phyloP scores from a whole-genome alignment of 805 yeast species.

The Metschnikowia colocasiae region DNA sequence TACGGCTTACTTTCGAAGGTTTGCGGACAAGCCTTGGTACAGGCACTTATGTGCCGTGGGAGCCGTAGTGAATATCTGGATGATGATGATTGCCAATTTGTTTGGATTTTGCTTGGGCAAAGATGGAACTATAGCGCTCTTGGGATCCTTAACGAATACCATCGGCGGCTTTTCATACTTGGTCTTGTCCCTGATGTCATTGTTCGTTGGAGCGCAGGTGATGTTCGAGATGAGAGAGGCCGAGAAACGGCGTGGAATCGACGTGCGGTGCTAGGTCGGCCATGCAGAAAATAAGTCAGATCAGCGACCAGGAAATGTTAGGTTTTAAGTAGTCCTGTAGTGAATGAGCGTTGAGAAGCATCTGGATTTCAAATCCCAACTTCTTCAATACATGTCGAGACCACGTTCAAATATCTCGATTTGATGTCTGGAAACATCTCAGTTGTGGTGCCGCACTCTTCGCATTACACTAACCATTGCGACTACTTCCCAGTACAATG shows the following conservation, averaged over 20 bases:
- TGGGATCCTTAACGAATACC: slow-evolving; percentile 71
- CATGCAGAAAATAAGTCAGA: background rate
- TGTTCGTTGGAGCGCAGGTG: slow-evolving; percentile 83
- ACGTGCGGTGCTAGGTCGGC: slow-evolving; percentile 60
- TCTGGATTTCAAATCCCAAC: background rate
- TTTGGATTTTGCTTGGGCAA: slow-evolving; percentile 92
- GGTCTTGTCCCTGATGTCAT: slow-evolving; percentile 53
- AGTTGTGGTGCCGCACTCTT: background rate
- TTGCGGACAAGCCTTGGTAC: slow-evolving; percentile 57
- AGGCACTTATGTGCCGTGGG: slow-evolving; percentile 83
- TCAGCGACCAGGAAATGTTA: no score
- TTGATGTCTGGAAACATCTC: background rate
- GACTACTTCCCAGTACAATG: slow-evolving; percentile 22
- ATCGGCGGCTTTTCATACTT: slow-evolving; percentile 63
- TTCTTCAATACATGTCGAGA: no score
- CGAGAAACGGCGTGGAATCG: slow-evolving; percentile 79
- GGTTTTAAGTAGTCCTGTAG: no score
- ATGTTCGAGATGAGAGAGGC: slow-evolving; percentile 91
- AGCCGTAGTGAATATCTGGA: slow-evolving; percentile 86
- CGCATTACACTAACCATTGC: background rate
- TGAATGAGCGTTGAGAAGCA: background rate
- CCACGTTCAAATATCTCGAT: background rate
- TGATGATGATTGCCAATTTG: slow-evolving; percentile 96
- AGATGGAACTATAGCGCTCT: slow-evolving; percentile 70
- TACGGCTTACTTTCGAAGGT: slow-evolving; percentile 42